Conservation (phyloP, 768 basidiomycete species). For the Podaxis carcinomalis region DNA sequence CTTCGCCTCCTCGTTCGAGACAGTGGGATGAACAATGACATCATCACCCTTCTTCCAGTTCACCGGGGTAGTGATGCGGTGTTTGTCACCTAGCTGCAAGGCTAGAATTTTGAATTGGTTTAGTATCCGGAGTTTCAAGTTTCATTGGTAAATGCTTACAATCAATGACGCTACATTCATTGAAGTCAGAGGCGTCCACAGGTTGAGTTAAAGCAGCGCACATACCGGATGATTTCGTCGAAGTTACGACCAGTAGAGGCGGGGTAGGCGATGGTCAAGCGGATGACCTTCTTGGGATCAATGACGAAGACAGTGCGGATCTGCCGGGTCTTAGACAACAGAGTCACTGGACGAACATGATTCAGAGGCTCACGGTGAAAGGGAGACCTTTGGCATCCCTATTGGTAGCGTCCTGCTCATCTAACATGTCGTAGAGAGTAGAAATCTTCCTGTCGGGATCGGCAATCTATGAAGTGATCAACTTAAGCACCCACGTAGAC, state of each 20-base stretch:
- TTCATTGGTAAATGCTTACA: slow-evolving; percentile 26
- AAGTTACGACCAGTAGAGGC: slow-evolving; percentile 96
- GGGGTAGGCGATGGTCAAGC: slow-evolving; percentile 87
- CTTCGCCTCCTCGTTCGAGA: slow-evolving; percentile 86
- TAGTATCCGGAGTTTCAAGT: slow-evolving; percentile 5
- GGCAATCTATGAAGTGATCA: slow-evolving; percentile 60
- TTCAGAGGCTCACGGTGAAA: slow-evolving; percentile 63
- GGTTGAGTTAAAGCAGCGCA: not conserved
- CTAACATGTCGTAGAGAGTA: slow-evolving; percentile 92
- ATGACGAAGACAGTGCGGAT: slow-evolving; percentile 97
- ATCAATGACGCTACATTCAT: slow-evolving; percentile 64
- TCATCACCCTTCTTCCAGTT: slow-evolving; percentile 95
- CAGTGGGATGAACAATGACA: slow-evolving; percentile 87
- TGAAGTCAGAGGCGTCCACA: not conserved
- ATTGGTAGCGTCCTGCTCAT: slow-evolving; percentile 92
- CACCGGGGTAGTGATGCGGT: slow-evolving; percentile 83
- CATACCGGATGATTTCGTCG: slow-evolving; percentile 51
- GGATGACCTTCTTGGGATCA: slow-evolving; percentile 94
- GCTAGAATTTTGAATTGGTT: slow-evolving; percentile 33
- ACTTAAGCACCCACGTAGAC: not conserved
- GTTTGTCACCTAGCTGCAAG: slow-evolving; percentile 86
- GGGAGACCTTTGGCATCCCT: slow-evolving; percentile 83
- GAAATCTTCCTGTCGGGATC: slow-evolving; percentile 86
- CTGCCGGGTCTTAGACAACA: slow-evolving; percentile 28
- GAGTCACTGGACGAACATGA: slow-evolving; percentile 4